Evolutionary conservation across 768 basidiomycete genomes (phyloP), one percentile per base, ranked within the genome.

Genomic region (Suillus occidentalis): DNA sequence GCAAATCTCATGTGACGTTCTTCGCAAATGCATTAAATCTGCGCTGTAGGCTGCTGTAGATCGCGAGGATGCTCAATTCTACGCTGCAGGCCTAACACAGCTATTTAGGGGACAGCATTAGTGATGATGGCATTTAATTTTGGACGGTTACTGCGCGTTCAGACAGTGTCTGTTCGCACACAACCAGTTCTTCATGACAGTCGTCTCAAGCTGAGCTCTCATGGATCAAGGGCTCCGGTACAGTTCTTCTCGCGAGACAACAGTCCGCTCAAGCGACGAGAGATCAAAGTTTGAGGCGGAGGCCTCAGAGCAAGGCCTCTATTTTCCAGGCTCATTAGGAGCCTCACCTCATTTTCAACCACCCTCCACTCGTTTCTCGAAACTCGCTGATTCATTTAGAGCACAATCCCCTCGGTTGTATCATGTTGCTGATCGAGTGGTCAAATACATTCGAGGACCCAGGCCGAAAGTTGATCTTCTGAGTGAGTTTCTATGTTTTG

Each of bases 371-470:
- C 25, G 25, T 59, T 42, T 42, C 61, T 57, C 68, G 16, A 37
- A 28, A 16, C 52, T 77, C 18, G 28, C 40, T 4, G 25, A n/a
- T 45, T 64, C 63, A 3, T 31, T 64, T 22, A 61, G 39, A 28
- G 16, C 20, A 34, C 22, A 45, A 20, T 63, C 40, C 28, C 74
- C 78, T 25, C 66, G 60, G 36, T 43, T 75, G 34, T 66, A 74
- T 59, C 36, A 39, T 36, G 58, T 34, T 20, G 42, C 60, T n/a
- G 50, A 43, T 36, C 67, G 64, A 36, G 22, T 31, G 14, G 37
- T 71, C 9, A 60, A 68, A 28, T 88, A 87, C 69, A 62, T 85
- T 55, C 81, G 83, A 71, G 90, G 90, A 6, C 90, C 89, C 1
- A 75, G 84, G 43, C 88, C 87, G 20, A 86, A 78, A 72, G 81